These are phyloP conservation scores for Phalaenopsis equestris DNA, from an alignment of 106 monocot genomes.

Conservation along the genomic window DNA sequence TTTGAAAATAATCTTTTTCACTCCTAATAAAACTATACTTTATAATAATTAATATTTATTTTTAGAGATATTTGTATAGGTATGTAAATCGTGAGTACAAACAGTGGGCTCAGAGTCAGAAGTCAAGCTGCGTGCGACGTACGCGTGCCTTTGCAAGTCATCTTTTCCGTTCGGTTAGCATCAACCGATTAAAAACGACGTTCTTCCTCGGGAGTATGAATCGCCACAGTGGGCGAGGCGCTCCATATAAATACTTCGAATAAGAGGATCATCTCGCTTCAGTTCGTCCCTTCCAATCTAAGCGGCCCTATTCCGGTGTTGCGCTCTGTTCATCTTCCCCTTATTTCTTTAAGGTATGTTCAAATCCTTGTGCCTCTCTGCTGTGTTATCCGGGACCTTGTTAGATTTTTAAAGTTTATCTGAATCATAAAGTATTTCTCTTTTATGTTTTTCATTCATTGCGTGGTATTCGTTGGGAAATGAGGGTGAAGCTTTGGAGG, in stretches of 20 bases:
- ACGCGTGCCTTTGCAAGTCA: background rate
- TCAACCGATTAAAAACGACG: background rate
- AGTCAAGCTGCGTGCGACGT: background rate
- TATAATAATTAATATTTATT: no score
- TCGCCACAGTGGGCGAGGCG: background rate
- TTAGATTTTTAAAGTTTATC: background rate
- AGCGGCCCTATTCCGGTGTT: background rate
- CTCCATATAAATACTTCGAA: background rate
- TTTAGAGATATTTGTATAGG: no score
- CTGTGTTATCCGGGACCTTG: background rate
- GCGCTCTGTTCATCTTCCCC: background rate
- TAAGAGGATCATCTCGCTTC: background rate
- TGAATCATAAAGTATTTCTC: background rate
- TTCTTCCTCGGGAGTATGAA: background rate
- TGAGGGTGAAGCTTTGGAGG: background rate
- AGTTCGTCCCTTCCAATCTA: background rate
- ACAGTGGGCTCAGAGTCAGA: background rate
- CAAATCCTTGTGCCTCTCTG: background rate
- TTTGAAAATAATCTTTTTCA: no score
- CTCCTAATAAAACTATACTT: no score
- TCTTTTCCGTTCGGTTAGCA: background rate
- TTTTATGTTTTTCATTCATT: background rate
- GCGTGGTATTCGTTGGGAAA: background rate
- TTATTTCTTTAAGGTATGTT: background rate
- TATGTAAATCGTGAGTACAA: no score